A percentile compares a stretch with the other conserved stretches of the same genome.
Evolutionary conservation across 2,329 filamentous ascomycete genomes (phyloP).

Genomic region (Colletotrichum sp.): DNA sequence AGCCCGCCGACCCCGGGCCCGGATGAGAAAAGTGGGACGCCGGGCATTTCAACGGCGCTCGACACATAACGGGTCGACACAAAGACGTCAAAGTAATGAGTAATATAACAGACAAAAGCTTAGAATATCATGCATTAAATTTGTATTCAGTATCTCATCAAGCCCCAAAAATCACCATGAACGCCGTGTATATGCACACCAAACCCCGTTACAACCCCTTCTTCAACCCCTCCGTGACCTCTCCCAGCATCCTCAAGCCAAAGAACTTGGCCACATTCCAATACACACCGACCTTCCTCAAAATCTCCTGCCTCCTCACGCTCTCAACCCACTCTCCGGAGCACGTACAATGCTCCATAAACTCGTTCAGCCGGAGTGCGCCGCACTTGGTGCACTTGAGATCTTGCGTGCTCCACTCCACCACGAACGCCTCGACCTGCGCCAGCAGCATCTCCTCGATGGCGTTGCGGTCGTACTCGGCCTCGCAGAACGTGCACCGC

Average conservation of each 20-base stretch:
- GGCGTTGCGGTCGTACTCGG: conserved; percentile 76
- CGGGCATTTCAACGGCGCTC: not conserved
- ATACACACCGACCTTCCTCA: conserved; percentile 72
- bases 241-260: conserved; percentile 79
- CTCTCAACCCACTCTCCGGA: conserved; percentile 83
- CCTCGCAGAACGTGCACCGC: conserved; percentile 79
- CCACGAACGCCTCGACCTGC: conserved; percentile 74
- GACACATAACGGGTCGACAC: rapidly evolving
- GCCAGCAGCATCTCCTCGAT: conserved; percentile 85
- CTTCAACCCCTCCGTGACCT: conserved; percentile 71
- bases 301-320: conserved; percentile 69
- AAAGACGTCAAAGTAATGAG: not conserved
- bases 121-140: not conserved
- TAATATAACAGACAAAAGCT: rapidly evolving
- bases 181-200: not conserved
- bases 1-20: not conserved
- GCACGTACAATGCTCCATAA: conserved; percentile 96
- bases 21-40: not conserved
- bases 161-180: not conserved
- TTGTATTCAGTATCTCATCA: not conserved
- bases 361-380: conserved; percentile 85
- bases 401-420: conserved; percentile 89
- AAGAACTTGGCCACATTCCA: conserved; percentile 79
- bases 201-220: conserved; percentile 41
- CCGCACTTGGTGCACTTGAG: conserved; percentile 77